phyloP scores from a whole-genome alignment of 805 yeast genomes.

The Saturnispora dispora region DNA sequence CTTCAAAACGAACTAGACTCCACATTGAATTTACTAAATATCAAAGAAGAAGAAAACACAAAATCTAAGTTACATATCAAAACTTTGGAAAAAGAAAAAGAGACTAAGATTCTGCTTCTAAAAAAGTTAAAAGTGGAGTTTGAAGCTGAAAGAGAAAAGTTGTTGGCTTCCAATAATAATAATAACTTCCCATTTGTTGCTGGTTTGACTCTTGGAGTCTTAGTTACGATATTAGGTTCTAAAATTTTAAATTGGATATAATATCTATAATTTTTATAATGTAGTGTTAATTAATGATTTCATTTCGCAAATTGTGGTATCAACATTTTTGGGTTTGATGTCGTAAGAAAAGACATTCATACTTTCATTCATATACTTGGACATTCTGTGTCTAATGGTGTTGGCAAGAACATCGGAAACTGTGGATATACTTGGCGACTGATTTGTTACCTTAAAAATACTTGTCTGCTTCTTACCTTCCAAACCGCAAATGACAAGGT shows the following conservation, averaged over 20 bases:
- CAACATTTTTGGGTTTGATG: not conserved
- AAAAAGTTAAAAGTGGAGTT: not conserved
- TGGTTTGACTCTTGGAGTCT: not conserved
- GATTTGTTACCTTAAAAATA: conserved; percentile 19
- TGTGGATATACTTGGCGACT: not conserved
- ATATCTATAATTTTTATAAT: not conserved
- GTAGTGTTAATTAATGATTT: not conserved
- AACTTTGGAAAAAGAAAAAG: not conserved
- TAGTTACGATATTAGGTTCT: not conserved
- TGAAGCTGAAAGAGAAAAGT: not conserved
- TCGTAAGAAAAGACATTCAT: not conserved
- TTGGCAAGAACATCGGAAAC: not conserved
- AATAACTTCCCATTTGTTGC: not conserved
- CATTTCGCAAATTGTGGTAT: not conserved
- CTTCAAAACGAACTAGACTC: not conserved
- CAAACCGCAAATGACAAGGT: conserved; percentile 80
- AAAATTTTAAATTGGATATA: not conserved
- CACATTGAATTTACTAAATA: not conserved
- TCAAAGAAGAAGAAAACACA: not conserved
- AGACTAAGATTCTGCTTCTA: not conserved
- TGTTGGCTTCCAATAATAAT: not conserved
- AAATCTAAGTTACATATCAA: not conserved
- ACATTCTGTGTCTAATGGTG: not conserved
- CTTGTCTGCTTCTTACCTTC: conserved; percentile 52
- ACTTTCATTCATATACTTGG: not conserved